Conservation (phyloP, 306 rosid genomes). For the Fragaria nilgerrensis region DNA sequence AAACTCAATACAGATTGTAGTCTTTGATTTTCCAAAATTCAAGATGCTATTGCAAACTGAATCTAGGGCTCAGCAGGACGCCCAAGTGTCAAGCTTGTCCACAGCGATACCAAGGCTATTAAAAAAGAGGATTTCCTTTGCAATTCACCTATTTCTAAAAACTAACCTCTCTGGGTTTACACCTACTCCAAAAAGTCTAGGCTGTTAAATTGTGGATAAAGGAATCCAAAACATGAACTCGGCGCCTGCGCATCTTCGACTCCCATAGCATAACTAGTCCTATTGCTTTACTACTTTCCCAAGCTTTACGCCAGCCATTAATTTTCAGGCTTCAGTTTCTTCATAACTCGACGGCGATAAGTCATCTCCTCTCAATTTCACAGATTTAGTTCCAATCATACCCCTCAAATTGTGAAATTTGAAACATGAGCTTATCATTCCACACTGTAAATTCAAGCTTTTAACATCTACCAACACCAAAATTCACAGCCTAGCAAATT, state of each 20-base stretch:
- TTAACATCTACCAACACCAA: not conserved
- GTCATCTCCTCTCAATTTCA: not conserved
- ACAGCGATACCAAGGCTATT: not conserved
- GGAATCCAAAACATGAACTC: not conserved
- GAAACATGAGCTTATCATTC: not conserved
- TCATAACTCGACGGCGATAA: not conserved
- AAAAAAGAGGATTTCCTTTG: too few relatives aligned
- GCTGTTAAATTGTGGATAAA: too few relatives aligned
- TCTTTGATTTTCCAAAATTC: not conserved
- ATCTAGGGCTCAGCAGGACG: not conserved
- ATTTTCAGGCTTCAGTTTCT: too few relatives aligned
- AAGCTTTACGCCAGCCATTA: too few relatives aligned
- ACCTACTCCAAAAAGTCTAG: not conserved
- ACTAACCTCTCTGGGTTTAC: not conserved
- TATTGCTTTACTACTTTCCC: too few relatives aligned
- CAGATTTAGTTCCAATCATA: not conserved
- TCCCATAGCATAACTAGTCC: too few relatives aligned
- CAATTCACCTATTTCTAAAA: too few relatives aligned
- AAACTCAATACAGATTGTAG: not conserved
- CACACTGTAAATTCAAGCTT: not conserved
- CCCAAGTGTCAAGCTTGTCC: not conserved
- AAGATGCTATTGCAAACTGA: not conserved
- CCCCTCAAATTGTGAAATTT: not conserved
- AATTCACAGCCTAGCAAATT: not conserved
- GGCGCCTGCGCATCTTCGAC: too few relatives aligned